Conservation (phyloP, 139 green algal species). For the Deuterostichococcus epilithicus region DNA sequence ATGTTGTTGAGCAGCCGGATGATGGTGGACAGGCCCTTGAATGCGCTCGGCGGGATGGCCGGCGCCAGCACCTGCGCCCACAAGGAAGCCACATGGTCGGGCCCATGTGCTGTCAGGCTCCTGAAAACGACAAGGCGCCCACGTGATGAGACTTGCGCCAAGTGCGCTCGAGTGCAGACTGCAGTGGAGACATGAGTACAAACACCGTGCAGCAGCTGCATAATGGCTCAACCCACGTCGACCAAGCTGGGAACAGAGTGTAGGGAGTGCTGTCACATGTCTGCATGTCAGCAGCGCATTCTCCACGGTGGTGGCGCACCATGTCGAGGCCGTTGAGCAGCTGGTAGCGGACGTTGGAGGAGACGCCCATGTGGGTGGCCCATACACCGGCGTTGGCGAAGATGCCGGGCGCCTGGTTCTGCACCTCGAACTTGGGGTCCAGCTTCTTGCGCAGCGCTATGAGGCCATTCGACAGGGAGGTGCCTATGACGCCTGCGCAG, state of each 20-base stretch:
- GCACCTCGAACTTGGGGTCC: slow-evolving; percentile 60
- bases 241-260: not conserved
- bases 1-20: slow-evolving; percentile 89
- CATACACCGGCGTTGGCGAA: slow-evolving; percentile 84
- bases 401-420: slow-evolving; percentile 82
- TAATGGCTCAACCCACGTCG: too few relatives aligned
- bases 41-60: slow-evolving; percentile 61
- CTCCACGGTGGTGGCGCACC: slow-evolving; percentile 24
- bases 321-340: slow-evolving; percentile 87
- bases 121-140: too few relatives aligned
- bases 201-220: too few relatives aligned
- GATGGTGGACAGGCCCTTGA: slow-evolving; percentile 74
- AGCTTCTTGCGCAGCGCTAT: slow-evolving; percentile 60
- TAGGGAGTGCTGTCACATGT: not conserved
- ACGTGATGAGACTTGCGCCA: too few relatives aligned
- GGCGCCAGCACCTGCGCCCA: slow-evolving; percentile 55
- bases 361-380: slow-evolving; percentile 91
- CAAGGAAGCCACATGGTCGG: not conserved
- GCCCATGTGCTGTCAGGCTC: too few relatives aligned
- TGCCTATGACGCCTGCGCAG: slow-evolving; percentile 79
- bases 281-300: not conserved
- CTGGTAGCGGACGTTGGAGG: slow-evolving; percentile 92
- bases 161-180: too few relatives aligned
- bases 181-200: too few relatives aligned
- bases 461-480: slow-evolving; percentile 79